Evolutionary conservation across 2,329 filamentous ascomycete species (phyloP).

Genomic region (Zopfia rhizophila): DNA sequence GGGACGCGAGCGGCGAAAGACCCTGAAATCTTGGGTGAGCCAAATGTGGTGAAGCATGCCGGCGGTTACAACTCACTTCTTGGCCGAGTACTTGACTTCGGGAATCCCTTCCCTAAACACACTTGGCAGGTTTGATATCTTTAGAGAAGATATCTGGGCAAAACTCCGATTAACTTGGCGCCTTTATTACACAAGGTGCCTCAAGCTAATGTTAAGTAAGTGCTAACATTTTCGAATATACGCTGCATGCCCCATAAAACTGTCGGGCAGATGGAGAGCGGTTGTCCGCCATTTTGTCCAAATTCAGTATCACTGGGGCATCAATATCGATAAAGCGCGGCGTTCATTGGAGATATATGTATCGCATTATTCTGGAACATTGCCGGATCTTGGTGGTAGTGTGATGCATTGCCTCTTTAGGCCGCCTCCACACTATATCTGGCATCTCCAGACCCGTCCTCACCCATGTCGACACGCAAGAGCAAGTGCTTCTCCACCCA

Average conservation of each 20-base stretch:
- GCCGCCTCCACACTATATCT: no score
- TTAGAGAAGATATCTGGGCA: conserved; percentile 17
- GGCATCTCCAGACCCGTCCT: no score
- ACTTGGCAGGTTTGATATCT: conserved; percentile 23
- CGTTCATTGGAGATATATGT: no score
- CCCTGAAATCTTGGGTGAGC: neutral
- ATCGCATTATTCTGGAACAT: conserved; percentile 4
- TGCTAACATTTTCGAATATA: conserved; percentile 12
- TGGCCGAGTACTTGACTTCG: neutral
- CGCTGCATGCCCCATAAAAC: neutral
- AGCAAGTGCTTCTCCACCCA: no score
- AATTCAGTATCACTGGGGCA: neutral
- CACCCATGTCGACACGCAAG: no score
- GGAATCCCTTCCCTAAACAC: neutral
- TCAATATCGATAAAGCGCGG: conserved; percentile 6
- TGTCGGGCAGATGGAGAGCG: conserved; percentile 2
- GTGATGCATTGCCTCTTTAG: conserved; percentile 1
- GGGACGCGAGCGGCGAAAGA: neutral
- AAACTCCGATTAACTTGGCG: conserved; percentile 15
- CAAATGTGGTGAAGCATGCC: conserved; percentile 1
- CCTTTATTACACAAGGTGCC: conserved; percentile 3
- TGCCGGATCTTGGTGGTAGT: neutral
- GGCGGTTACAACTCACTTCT: neutral
- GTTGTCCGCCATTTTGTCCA: neutral
- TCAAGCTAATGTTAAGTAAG: neutral